Percentiles rank a stretch among this genome's conserved stretches.
phyloP scores from a whole-genome alignment of 1,139 yeast genomes.

The Sugiyamaella castrensis region DNA sequence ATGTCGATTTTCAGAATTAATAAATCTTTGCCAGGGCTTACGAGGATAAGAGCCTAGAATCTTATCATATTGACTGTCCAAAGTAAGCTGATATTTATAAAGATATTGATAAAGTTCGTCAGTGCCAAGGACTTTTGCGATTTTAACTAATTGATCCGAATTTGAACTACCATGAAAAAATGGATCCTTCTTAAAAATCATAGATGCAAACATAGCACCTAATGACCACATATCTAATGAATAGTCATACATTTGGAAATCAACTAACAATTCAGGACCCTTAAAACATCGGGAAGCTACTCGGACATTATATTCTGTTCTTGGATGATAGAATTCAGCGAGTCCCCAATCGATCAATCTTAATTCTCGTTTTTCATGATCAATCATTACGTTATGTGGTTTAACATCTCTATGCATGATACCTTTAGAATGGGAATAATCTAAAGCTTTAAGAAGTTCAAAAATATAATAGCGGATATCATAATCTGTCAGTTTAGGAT shows the following conservation, averaged over 20 bases:
- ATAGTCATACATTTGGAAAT: constrained; percentile 89
- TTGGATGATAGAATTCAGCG: constrained; percentile 95
- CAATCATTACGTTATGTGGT: constrained; percentile 98
- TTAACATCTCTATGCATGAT: constrained; percentile 98
- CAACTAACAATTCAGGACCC: constrained; percentile 96
- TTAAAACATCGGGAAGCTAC: constrained; percentile 98
- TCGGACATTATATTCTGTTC: constrained; percentile 91
- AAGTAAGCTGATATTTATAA: constrained; percentile 67
- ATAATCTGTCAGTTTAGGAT: constrained; percentile 79
- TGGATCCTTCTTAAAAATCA: constrained; percentile 94
- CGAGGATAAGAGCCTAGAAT: constrained; percentile 70
- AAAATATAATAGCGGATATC: constrained; percentile 89
- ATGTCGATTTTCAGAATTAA: constrained; percentile 69
- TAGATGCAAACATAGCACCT: constrained; percentile 97
- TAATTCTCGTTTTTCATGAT: constrained; percentile 66
- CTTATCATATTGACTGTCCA: constrained; percentile 81
- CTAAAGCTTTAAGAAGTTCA: constrained; percentile 84
- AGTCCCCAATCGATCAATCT: constrained; percentile 98
- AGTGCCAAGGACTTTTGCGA: constrained; percentile 90
- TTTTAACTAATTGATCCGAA: constrained; percentile 93
- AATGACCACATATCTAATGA: constrained; percentile 94
- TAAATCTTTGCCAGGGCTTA: constrained; percentile 84
- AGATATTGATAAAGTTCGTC: constrained; percentile 74
- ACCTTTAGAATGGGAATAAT: constrained; percentile 95
- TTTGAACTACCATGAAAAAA: constrained; percentile 96